Evolutionary conservation across 1,284 basidiomycete species (phyloP), one percentile per base, ranked within the genome.

Genomic region (Ganoderma boninense): DNA sequence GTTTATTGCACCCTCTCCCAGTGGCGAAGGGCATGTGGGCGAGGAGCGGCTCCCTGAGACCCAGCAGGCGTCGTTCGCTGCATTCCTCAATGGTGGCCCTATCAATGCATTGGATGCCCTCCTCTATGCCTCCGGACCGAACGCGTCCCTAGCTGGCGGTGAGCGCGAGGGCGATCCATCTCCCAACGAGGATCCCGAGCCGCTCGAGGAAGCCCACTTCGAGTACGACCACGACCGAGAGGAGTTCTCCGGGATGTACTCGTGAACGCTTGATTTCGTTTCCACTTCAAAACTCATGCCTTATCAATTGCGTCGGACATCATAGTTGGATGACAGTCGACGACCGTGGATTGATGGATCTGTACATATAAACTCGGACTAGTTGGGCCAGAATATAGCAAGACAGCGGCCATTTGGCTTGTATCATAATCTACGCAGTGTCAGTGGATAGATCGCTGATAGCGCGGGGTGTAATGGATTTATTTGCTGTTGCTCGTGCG

Each of bases 241-340:
- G 40, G 73, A 71, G 56, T 77, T 72, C 49, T 68, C 68, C 16
- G 69, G 70, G 29, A 77, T 77, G 76, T 77, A 77, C 35, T 77
- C 76, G 1, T 77, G 66, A 72, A 38, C 42, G 1, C 11, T 4
- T 0, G 20, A 23, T 23, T 40, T 13, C 40, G 26, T 44, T 42
- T 13, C 2, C 23, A 40, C 38, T 11, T 10, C n/a, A 26, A 13
- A n/a, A 23, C 35, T 6, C 14, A 2, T 44, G 4, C 14, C 14
- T n/a, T n/a, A 13, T 6, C 13, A 2, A 44, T 43, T 40, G 23
- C 13, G 23, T 40, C 60, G 60, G 60, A 40, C 40, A 26, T 16
- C 11, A 1, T 23, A 16, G 23, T 14, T 14, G 40, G 32, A 40
- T 60, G 32, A 40, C 38, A 40, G 10, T 32, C 54, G 54, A 8